Evolutionary conservation across 495 filamentous ascomycete genomes (phyloP).

Genomic region (Cercophora samala): DNA sequence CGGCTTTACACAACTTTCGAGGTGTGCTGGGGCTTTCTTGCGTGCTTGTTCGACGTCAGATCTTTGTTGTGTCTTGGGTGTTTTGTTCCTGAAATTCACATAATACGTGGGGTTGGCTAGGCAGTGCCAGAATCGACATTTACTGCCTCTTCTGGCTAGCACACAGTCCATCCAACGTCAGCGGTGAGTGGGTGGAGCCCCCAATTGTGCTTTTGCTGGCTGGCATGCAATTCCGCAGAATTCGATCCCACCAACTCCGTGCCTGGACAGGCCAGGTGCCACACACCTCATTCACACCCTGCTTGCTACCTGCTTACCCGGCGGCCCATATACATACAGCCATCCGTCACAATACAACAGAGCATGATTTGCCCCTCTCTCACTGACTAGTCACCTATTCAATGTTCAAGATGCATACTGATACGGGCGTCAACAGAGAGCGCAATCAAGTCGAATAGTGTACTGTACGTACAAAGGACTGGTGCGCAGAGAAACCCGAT

Average conservation of each 20-base stretch:
- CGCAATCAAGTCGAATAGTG: neutral
- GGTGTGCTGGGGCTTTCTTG: no score
- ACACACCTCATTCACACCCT: conserved; percentile 3
- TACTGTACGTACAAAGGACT: neutral
- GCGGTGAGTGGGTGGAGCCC: neutral
- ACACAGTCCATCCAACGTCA: neutral
- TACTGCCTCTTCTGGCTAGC: neutral
- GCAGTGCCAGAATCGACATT: neutral
- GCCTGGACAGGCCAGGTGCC: conserved; percentile 18
- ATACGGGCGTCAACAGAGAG: neutral
- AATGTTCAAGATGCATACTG: neutral
- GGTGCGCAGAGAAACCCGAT: neutral
- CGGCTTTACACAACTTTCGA: no score
- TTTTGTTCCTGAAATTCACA: neutral
- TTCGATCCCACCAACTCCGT: conserved; percentile 30
- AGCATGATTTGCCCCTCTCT: neutral
- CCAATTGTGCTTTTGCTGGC: conserved; percentile 21
- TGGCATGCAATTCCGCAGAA: conserved; percentile 33
- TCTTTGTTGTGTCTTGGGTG: neutral
- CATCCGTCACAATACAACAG: neutral
- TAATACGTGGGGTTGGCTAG: neutral
- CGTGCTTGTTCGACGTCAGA: neutral
- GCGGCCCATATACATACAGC: neutral
- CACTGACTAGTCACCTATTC: neutral
- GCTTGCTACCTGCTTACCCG: conserved; percentile 2